phyloP scores from a whole-genome alignment of 1,139 yeast species.

The Magnusiomyces suaveolens region DNA sequence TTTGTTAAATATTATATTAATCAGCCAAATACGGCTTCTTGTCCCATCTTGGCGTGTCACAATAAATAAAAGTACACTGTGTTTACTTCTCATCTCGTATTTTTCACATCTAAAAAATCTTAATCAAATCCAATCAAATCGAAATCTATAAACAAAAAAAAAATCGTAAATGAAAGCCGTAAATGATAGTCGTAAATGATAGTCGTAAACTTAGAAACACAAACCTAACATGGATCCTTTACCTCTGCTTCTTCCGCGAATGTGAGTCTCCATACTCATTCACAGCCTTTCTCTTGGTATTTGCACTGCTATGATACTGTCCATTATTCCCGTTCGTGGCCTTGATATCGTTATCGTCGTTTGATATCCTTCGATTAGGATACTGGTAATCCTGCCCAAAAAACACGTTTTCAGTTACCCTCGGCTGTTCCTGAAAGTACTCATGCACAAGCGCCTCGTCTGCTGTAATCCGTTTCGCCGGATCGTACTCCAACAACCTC shows the following conservation, averaged over 20 bases:
- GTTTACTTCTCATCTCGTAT: no score
- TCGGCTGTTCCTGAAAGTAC: constrained; percentile 60
- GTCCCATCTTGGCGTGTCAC: no score
- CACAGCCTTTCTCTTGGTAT: not conserved
- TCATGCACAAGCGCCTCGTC: constrained; percentile 63
- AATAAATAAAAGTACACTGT: no score
- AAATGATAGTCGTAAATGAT: no score
- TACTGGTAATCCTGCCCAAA: constrained; percentile 31
- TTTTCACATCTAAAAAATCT: no score
- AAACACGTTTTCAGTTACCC: constrained; percentile 48
- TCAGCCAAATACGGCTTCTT: no score
- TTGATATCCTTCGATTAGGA: constrained; percentile 35
- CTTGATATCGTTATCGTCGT: constrained; percentile 34
- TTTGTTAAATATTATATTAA: no score
- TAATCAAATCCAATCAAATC: no score
- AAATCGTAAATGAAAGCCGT: no score
- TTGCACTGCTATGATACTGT: not conserved
- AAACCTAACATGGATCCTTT: not conserved
- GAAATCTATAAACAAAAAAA: no score
- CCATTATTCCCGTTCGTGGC: not conserved
- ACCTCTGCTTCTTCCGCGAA: not conserved
- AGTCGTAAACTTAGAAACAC: not conserved
- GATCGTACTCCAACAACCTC: constrained; percentile 69
- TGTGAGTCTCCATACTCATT: not conserved
- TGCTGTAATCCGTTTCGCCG: constrained; percentile 69